Percentiles rank a stretch among this genome's conserved stretches.
phyloP scores from a whole-genome alignment of 2,329 filamentous ascomycete species.

The Penicillium nordicum region DNA sequence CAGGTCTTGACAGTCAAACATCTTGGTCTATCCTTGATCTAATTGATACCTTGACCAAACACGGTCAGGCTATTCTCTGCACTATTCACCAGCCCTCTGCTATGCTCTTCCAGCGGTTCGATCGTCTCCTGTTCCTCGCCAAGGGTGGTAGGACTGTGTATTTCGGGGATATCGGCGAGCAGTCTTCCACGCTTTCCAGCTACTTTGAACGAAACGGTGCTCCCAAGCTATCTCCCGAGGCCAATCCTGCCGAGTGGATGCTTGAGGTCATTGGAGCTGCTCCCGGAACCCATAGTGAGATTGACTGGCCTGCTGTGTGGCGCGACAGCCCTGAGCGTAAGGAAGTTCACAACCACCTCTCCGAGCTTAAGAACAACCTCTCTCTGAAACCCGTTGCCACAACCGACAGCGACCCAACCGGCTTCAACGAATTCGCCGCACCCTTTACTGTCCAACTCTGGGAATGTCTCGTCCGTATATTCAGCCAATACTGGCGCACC shows the following conservation, averaged over 20 bases:
- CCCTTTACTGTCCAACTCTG: slow-evolving; percentile 65
- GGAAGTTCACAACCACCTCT: slow-evolving; percentile 56
- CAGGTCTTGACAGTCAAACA: slow-evolving; percentile 87
- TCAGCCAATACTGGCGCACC: slow-evolving; percentile 89
- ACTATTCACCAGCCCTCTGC: slow-evolving; percentile 97
- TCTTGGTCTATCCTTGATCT: slow-evolving; percentile 89
- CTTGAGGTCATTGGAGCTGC: slow-evolving; percentile 59
- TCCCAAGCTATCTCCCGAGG: slow-evolving; percentile 55
- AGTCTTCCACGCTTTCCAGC: slow-evolving; percentile 55
- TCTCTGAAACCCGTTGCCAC: slow-evolving; percentile 40
- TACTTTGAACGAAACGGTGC: slow-evolving; percentile 67
- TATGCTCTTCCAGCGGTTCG: slow-evolving; percentile 86
- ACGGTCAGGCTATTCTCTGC: slow-evolving; percentile 89
- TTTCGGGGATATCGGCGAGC: slow-evolving; percentile 63
- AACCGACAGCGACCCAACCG: slow-evolving; percentile 46
- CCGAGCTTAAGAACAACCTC: slow-evolving; percentile 47
- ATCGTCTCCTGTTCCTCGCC: slow-evolving; percentile 62
- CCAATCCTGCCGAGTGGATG: slow-evolving; percentile 77
- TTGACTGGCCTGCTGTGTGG: slow-evolving; percentile 65
- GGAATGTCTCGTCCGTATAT: slow-evolving; percentile 69
- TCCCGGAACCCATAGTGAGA: slow-evolving; percentile 60
- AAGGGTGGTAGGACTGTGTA: slow-evolving; percentile 66
- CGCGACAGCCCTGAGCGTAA: slow-evolving; percentile 56
- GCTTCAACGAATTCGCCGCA: slow-evolving; percentile 76
- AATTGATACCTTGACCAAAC: slow-evolving; percentile 83